phyloP scores from a whole-genome alignment of 345 rosid species.

The Syzygium grande region DNA sequence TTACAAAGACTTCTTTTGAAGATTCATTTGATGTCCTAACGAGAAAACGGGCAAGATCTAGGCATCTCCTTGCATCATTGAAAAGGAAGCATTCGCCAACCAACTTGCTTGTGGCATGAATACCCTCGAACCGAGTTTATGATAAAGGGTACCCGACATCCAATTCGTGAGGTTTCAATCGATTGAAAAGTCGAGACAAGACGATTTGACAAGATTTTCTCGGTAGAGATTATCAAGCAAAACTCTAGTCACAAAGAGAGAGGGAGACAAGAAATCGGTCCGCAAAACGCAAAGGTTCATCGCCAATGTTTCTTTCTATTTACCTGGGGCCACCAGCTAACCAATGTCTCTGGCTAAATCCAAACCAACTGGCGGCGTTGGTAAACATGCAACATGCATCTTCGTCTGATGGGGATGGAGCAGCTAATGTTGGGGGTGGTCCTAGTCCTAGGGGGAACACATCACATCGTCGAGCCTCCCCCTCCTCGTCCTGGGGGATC shows the following conservation, averaged over 20 bases:
- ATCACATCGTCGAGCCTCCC: background rate
- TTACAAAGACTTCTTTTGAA: no score
- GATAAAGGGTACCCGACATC: background rate
- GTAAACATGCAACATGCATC: background rate
- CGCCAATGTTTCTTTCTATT: background rate
- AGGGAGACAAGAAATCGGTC: background rate
- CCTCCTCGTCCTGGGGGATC: background rate
- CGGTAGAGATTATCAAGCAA: rapidly evolving
- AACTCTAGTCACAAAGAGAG: background rate
- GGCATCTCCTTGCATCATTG: background rate
- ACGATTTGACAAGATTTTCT: background rate
- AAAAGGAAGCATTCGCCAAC: background rate
- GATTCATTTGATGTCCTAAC: background rate
- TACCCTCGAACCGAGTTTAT: background rate
- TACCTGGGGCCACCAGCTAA: background rate
- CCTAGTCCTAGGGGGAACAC: background rate
- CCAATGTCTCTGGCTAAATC: background rate
- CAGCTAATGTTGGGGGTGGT: background rate
- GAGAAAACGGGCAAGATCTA: no score
- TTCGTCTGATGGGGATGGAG: background rate
- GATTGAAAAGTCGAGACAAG: background rate
- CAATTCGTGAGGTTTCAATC: rapidly evolving
- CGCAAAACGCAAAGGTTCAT: background rate
- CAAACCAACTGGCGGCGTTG: background rate
- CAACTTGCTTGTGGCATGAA: background rate